Base-by-base conservation (phyloP, 2,329 filamentous ascomycete species). In the Colletotrichum sp. region DNA sequence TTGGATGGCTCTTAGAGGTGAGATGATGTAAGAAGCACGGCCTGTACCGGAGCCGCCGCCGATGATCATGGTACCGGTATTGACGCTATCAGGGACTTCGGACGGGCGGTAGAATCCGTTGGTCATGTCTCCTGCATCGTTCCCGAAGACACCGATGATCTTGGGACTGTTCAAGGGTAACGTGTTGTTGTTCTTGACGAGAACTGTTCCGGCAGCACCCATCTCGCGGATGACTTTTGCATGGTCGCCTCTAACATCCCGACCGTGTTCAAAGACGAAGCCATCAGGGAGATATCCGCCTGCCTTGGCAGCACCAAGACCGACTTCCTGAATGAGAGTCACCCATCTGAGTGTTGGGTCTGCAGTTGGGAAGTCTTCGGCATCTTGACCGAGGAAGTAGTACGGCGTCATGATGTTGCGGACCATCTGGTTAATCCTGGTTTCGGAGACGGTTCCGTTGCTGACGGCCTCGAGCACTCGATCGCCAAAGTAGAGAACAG, bases 351-450 rank as follows among this genome's bases (percentile, higher is more conserved):
- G 54, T n/a, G 15, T 86, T 27, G 82, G 82, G 69, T 85, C 84
- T 33, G 84, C 76, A 2, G 80, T 16, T 86, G 91, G 88, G 43
- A 90, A 91, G 84, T 86, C 86, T 77, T 93, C 80, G 12, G 90
- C 89, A 78, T 95, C 92, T 80, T 96, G 92, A 2, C 93, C 92
- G 47, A 95, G 84, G 80, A 94, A 93, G 79, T 95, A 96, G 93
- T 94, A 97, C 0, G 94, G 89, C 2, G 94, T 94, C 3, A 96
- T 93, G 75, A 96, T 90, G 27, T 94, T 90, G 3, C 93, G 92
- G 1, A 90, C 93, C 94, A 96, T 96, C 79, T 97, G 94, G 78
- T 96, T 93, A 33, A 97, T 82, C 33, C 95, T 88, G 8, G 92
- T 90, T 66, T 95, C 84, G 0, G 94, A 93, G 0, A 97, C 86